Conservation (phyloP, 257 asterid genomes). For the Craterostigma plantagineum region DNA sequence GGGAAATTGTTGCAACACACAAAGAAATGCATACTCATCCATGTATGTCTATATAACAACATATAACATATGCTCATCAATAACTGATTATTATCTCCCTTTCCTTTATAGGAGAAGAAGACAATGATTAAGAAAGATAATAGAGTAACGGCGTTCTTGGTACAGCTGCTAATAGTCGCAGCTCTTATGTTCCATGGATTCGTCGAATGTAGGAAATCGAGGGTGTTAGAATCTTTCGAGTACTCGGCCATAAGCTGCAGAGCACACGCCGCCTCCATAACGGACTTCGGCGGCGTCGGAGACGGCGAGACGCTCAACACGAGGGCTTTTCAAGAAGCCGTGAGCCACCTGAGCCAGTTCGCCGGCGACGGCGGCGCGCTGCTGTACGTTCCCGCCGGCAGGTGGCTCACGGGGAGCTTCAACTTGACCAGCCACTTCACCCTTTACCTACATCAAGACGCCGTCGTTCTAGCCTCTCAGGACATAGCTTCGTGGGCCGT, state of each 20-base stretch:
- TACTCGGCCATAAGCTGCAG: conserved; percentile 78
- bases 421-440: conserved; percentile 93
- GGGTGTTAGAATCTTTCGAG: conserved; percentile 14
- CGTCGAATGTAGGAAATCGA: conserved; percentile 29
- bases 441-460: conserved; percentile 59
- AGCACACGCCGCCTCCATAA: conserved; percentile 53
- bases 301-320: conserved; percentile 74
- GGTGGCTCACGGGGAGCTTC: conserved; percentile 74
- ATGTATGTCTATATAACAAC: too few species aligned
- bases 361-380: conserved; percentile 56
- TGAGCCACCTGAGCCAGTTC: conserved; percentile 30
- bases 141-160: conserved; percentile 16
- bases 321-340: conserved; percentile 49
- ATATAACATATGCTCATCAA: too few species aligned
- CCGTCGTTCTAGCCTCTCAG: conserved; percentile 83
- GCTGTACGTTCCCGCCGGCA: conserved; percentile 66
- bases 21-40: too few species aligned
- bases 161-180: neutral
- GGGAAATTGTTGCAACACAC: too few species aligned
- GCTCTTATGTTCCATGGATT: conserved; percentile 5
- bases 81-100: too few species aligned
- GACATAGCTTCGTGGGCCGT: conserved; percentile 55
- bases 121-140: too few species aligned
- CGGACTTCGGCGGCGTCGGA: conserved; percentile 74
- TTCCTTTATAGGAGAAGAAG: too few species aligned